Evolutionary conservation across 2,329 filamentous ascomycete genomes (phyloP), one percentile per base, ranked within the genome.

Genomic region (Aspergillus thermomutatus): DNA sequence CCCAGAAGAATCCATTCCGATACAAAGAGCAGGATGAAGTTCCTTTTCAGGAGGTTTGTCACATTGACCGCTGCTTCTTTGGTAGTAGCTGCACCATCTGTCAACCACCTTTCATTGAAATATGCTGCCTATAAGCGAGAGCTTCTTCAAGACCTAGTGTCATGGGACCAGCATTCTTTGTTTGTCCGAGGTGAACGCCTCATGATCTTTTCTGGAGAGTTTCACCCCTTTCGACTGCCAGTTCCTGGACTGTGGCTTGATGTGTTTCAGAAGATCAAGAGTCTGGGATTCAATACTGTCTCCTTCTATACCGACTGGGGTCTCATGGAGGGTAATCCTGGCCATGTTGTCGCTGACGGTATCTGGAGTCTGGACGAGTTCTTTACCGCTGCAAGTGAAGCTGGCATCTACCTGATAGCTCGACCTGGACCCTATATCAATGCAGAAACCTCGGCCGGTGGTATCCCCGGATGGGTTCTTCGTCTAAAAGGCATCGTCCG

Each of bases 291-390:
- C 75, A 93, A 89, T 64, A 82, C 84, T 47, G 87, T 92, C 1
- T 91, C 88, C 0, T 91, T 92, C 71, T 93, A 93, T 66, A 80
- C 87, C 5, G 83, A 92, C 64, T 95, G 90, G 91, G 88, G 87
- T 2, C 76, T 93, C 2, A 71, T 91, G 0, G 90, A 94, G 69
- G 89, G 88, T 2, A 87, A 87, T 57, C 85, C 80, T 0, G 90
- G 89, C 1, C 77, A 84, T 2, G 91, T 90, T 66, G 79, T 78
- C 7, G 87, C 86, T 0, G 84, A 90, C 1, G 90, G 89, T 0
- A 80, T 92, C 17, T 90, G 92, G 64, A 85, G 83, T 11, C 77
- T 90, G 3, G 82, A 90, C 60, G 85, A 87, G 0, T 92, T 94
- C 74, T 92, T 92, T 63, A 84, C 88, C 4, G 90, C 89, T 3